Evolutionary conservation across 106 monocot species (phyloP).

Genomic region (Vanilla planifolia): DNA sequence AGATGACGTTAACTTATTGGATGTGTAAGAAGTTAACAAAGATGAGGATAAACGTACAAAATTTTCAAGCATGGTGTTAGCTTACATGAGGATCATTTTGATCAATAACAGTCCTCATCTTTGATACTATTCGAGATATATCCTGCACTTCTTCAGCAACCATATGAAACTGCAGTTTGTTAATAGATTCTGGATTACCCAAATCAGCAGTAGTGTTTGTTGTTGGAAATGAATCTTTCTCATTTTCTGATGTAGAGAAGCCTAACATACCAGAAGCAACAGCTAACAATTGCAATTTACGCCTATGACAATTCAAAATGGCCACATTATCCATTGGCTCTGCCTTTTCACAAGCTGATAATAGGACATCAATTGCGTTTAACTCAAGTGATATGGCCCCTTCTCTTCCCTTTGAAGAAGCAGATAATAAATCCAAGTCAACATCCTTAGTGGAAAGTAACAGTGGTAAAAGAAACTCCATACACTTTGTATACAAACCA

Average conservation of each 20-base stretch:
- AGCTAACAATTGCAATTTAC: conserved; percentile 63
- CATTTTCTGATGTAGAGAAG: conserved; percentile 16
- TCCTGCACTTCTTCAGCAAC: conserved; percentile 63
- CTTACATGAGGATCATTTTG: conserved; percentile 43
- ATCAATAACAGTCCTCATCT: conserved; percentile 52
- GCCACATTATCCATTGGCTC: conserved; percentile 47
- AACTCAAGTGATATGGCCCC: conserved; percentile 45
- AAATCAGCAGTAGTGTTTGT: conserved; percentile 21
- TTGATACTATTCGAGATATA: conserved; percentile 41
- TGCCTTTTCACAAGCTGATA: conserved; percentile 69
- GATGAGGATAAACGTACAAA: too few species aligned
- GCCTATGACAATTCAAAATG: conserved; percentile 50
- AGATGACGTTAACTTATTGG: too few species aligned
- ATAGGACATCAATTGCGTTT: conserved; percentile 63
- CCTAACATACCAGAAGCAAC: conserved; percentile 55
- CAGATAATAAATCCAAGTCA: conserved; percentile 23
- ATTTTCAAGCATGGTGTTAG: too few species aligned
- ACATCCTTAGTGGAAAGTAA: conserved; percentile 59
- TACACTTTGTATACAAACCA: conserved; percentile 54
- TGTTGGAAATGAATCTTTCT: conserved; percentile 16
- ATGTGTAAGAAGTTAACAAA: too few species aligned
- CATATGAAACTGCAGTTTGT: conserved; percentile 28
- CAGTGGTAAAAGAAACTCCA: conserved; percentile 57
- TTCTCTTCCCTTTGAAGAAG: conserved; percentile 30
- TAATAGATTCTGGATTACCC: conserved; percentile 26